phyloP scores from a whole-genome alignment of 2,329 filamentous ascomycete genomes.

The Monilinia laxa region DNA sequence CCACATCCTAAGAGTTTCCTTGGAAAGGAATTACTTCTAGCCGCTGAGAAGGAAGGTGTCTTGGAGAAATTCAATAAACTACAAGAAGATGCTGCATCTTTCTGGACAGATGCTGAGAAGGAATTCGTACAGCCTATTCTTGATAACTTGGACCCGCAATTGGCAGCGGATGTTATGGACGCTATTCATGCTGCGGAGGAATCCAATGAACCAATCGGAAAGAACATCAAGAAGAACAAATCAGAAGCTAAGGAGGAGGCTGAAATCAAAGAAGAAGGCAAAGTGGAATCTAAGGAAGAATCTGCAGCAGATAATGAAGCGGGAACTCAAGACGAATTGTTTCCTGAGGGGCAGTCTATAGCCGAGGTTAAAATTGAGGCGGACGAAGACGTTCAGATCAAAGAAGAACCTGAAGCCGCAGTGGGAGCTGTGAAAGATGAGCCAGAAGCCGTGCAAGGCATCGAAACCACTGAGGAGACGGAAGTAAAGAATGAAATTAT shows the following conservation, averaged over 20 bases:
- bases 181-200: slow-evolving; percentile 51
- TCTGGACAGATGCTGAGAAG: slow-evolving; percentile 82
- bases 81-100: slow-evolving; percentile 75
- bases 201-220: slow-evolving; percentile 26
- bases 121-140: slow-evolving; percentile 73
- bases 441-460: slow-evolving; percentile 10
- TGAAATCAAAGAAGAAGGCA: not conserved
- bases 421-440: not conserved
- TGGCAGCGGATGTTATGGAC: slow-evolving; percentile 61
- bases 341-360: not conserved
- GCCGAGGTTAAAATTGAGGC: slow-evolving; percentile 2
- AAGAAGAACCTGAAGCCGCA: slow-evolving; percentile 10
- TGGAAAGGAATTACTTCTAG: slow-evolving; percentile 77
- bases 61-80: slow-evolving; percentile 65
- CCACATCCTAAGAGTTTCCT: slow-evolving; percentile 87
- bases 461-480: not conserved
- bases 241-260: slow-evolving; percentile 8
- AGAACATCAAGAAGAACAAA: slow-evolving; percentile 18
- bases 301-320: not conserved
- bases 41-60: slow-evolving; percentile 70
- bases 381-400: not conserved
- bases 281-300: slow-evolving; percentile 14
- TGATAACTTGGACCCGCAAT: slow-evolving; percentile 60
- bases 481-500: not conserved
- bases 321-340: not conserved